Conservation (phyloP, 306 rosid species). For the Fragaria iinumae region DNA sequence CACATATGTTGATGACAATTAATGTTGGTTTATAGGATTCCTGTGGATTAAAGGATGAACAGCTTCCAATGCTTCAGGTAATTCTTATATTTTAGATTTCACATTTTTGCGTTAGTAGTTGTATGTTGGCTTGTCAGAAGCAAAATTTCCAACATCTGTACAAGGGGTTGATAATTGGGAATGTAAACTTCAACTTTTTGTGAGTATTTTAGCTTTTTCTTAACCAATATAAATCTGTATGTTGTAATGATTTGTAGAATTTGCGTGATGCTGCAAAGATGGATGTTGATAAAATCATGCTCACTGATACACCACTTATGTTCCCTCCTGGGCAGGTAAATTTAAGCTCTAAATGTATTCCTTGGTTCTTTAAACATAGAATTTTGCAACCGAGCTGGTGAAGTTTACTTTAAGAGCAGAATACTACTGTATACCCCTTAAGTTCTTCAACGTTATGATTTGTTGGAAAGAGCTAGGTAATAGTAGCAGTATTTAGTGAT, state of each 20-base stretch:
- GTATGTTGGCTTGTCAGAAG: not conserved
- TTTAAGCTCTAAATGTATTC: not conserved
- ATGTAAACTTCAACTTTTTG: not conserved
- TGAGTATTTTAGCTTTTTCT: slow-evolving; percentile 1
- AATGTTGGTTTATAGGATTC: slow-evolving; percentile 53
- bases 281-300: slow-evolving; percentile 91
- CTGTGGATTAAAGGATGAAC: slow-evolving; percentile 54
- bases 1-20: slow-evolving; percentile 13
- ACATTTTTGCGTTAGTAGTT: not conserved
- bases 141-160: not conserved
- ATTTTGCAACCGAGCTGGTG: not conserved
- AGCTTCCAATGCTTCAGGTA: slow-evolving; percentile 66
- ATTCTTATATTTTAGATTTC: slow-evolving; percentile 8
- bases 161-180: not conserved
- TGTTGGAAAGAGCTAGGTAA: not conserved
- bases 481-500: not conserved
- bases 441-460: not conserved
- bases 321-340: slow-evolving; percentile 95
- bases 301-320: slow-evolving; percentile 89
- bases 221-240: slow-evolving; percentile 18
- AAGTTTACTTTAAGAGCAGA: not conserved
- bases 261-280: slow-evolving; percentile 50
- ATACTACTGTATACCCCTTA: not conserved
- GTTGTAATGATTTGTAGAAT: slow-evolving; percentile 35
- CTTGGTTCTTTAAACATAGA: not conserved